Evolutionary conservation across 139 green algal species (phyloP), one percentile per base, ranked within the genome.

Genomic region (Haematococcus lacustris): DNA sequence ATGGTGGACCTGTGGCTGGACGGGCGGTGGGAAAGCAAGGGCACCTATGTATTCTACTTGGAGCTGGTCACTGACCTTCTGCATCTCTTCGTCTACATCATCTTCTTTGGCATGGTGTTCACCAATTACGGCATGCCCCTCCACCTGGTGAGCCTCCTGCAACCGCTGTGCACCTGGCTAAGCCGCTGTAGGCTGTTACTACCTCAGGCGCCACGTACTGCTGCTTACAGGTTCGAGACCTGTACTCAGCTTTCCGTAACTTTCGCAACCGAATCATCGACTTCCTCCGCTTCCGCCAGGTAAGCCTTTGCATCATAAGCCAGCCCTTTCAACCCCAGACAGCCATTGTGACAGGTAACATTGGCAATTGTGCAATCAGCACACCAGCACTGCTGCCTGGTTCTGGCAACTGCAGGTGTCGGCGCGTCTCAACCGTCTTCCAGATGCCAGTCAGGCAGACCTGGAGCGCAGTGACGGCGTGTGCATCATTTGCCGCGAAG

Each of bases 81-180:
- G 70, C 94, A 99, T 81, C 88, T 99, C 9, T 91, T 93, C 65
- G 92, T 98, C 61, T 99, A 98, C 84, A 51, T 88, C 57, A 82
- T 91, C 62, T 99, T 99, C 89, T 99, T 99, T 77, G 67, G 90
- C 51, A 95, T 97, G 57, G 91, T 99, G 17, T 97, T 98, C 73
- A 88, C 84, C 43, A 89, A 95, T 75, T 97, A 98, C 81, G 94
- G 95, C 41, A 80, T 99, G 35, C 95, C 95, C 0, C 77, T 99
- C 38, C 94, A 99, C 74, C 81, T 99, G 74, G 86, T 98, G 63
- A 73, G 81, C 6, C 26, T n/a, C n/a, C n/a, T n/a, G n/a, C n/a
- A n/a, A n/a, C n/a, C n/a, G n/a, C n/a, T n/a, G n/a, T n/a, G n/a
- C n/a, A n/a, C n/a, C n/a, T n/a, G n/a, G n/a, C n/a, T n/a, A n/a